Base-by-base conservation (phyloP, 2,329 filamentous ascomycete species). In the Coniochaeta pulveracea region DNA sequence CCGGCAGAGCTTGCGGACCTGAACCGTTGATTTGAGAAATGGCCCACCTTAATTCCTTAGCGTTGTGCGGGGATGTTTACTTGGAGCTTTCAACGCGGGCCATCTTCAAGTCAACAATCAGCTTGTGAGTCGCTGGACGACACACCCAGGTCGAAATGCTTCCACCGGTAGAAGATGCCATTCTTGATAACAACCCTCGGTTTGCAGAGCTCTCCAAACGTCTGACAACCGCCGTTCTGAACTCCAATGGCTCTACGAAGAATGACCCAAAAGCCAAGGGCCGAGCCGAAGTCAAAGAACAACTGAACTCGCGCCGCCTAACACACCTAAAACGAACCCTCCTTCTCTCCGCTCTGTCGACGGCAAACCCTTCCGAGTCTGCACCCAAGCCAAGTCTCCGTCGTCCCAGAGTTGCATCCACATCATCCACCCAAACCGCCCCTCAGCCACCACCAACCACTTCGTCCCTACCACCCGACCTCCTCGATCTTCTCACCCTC, bases 181-280 rank as follows among this genome's bases (percentile, higher is more conserved):
- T 78, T 12, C 49, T 80, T 2, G 51, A 63, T 34, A 61, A 58
- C 37, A 78, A 79, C 40, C 73, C 73, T 0, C 62, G 69, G 15
- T 80, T 79, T 44, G 66, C 69, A n/a, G 57, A 60, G 21, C 60
- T 80, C 5, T 72, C 78, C 50, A 58, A 54, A 11, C 68, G 60
- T 10, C 56, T 80, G 28, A 69, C 66, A 6, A 65, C 60, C 2
- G 58, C 58, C 2, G 49, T 76, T 17, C 60, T 80, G 5, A 72
- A 74, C 41, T 51, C 64, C 0, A 68, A 77, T 50, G 72, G 68
- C 3, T 72, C 73, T 7, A 72, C 70, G 2, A 71, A 62, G 45
- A 54, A 61, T n/a, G 60, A 66, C 42, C 54, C 60, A n/a, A 54
- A 57, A 2, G 60, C 60, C 11, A 64, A 66, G 41, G 63, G 72